Base-by-base conservation (phyloP, 345 rosid genomes). In the Bruguiera parviflora region DNA sequence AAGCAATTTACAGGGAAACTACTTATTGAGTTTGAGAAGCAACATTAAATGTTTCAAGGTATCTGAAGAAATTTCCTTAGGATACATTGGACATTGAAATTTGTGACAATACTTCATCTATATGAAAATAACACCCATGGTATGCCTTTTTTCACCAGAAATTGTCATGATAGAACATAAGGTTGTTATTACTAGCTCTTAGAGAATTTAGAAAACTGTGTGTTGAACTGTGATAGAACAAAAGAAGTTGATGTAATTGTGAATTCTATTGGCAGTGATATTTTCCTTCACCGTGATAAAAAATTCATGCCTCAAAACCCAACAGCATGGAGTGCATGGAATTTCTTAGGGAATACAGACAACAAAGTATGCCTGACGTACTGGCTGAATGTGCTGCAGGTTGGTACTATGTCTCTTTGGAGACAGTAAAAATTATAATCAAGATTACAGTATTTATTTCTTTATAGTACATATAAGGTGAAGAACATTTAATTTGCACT, bases 341-440 rank as follows among this genome's bases (percentile, higher is more conserved):
- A 94, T 70, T 94, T 94, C 83, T 84, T 91, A n/a, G 99, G 88
- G 55, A 88, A 83, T 70, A 77, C 80, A 1, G 83, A 85, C 32
- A 80, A 73, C 46, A 87, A 85, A 84, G 88, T 87, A 1, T 91
- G 93, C 69, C 71, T 91, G 70, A 94, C 99, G 37, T 94, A 91
- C 81, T 94, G 99, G 99, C 95, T 94, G 66, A 85, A 94, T 77
- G 82, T 86, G 68, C 96, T 94, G 71, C 97, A 94, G 98, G 98
- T 91, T 66, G 55, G 80, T 31, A n/a, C 21, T 49, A 28, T 68
- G 10, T 59, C 31, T 15, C 46, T 63, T 65, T 67, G 5, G 5
- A 2, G 55, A 27, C 35, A 63, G 27, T 33, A 52, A 35, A 43
- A 39, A 13, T 43, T 43, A 43, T 13, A 37, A 37, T 35, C 27